A percentile compares a stretch with the other conserved stretches of the same genome.
Conservation (phyloP, 2,329 filamentous ascomycete species). For the Fusarium euwallaceae region DNA sequence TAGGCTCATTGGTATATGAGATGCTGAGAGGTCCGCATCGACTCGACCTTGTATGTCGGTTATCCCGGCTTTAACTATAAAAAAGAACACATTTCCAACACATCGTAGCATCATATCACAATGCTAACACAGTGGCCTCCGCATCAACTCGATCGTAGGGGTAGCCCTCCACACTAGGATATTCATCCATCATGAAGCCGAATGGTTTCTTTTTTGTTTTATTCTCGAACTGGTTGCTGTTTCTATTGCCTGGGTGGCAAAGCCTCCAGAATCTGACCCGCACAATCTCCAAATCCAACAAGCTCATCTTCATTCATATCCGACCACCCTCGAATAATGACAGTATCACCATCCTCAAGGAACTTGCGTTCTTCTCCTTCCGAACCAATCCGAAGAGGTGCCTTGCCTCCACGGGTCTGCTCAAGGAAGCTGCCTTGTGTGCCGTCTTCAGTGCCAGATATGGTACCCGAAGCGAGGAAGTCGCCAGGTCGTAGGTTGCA, state of each 20-base stretch:
- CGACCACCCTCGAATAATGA: background rate
- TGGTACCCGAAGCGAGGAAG: background rate
- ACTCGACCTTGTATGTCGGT: too few species aligned
- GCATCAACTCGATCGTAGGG: too few species aligned
- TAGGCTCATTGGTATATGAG: too few species aligned
- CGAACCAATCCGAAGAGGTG: background rate
- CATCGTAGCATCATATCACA: too few species aligned
- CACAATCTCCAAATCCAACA: background rate
- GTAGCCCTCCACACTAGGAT: too few species aligned
- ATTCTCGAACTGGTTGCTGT: background rate
- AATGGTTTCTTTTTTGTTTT: too few species aligned
- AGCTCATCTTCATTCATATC: background rate
- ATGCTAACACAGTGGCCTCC: too few species aligned
- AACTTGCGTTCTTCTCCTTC: background rate
- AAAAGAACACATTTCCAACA: too few species aligned
- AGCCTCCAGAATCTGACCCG: background rate
- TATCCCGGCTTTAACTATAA: too few species aligned
- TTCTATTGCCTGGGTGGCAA: background rate
- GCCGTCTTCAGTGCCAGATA: background rate
- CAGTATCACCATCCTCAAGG: background rate
- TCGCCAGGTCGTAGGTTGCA: background rate
- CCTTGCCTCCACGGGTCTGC: background rate
- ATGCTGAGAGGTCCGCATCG: too few species aligned
- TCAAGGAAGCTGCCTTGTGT: background rate
- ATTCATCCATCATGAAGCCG: too few species aligned